phyloP scores from a whole-genome alignment of 75 land plant genomes.

The Selaginella moellendorffii region DNA sequence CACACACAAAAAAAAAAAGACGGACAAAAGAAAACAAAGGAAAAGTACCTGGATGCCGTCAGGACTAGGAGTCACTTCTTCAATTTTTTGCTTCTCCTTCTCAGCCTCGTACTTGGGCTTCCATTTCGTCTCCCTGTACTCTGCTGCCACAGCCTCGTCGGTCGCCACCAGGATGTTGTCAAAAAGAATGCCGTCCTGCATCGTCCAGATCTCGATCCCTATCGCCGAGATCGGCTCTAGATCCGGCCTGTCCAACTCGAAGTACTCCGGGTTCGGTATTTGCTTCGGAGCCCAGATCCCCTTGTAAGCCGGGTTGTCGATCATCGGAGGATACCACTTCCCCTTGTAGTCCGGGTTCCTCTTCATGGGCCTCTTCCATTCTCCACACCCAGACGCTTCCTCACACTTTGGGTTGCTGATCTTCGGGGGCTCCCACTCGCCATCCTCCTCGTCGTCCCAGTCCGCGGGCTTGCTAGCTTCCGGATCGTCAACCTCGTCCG shows the following conservation, averaged over 20 bases:
- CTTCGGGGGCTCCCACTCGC: conserved; percentile 28
- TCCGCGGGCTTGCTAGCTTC: conserved; percentile 26
- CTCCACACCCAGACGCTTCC: conserved; percentile 27
- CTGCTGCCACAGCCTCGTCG: conserved; percentile 20
- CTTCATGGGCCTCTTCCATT: conserved; percentile 17
- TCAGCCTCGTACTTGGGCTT: conserved; percentile 18
- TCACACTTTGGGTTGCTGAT: conserved; percentile 23
- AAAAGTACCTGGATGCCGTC: not conserved
- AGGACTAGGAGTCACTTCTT: not conserved
- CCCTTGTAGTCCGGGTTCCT: conserved; percentile 28
- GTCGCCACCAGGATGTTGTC: conserved; percentile 24
- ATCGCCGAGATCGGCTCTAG: conserved; percentile 22
- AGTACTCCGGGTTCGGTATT: conserved; percentile 25
- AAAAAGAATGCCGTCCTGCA: conserved; percentile 30
- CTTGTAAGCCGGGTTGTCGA: conserved; percentile 24
- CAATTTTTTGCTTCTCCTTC: conserved; percentile 19
- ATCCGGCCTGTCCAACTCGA: conserved; percentile 27
- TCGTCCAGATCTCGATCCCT: conserved; percentile 31
- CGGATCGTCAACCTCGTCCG: conserved; percentile 30
- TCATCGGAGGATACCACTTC: conserved; percentile 27
- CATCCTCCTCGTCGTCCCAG: conserved; percentile 31
- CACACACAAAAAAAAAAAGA: too few species aligned
- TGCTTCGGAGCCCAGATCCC: conserved; percentile 21
- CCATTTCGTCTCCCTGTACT: conserved; percentile 27
- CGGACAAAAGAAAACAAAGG: too few species aligned